These are phyloP conservation scores for button mushroom (Agaricus bisporus) DNA, from an alignment of 768 basidiomycete genomes.

Conservation along the genomic window DNA sequence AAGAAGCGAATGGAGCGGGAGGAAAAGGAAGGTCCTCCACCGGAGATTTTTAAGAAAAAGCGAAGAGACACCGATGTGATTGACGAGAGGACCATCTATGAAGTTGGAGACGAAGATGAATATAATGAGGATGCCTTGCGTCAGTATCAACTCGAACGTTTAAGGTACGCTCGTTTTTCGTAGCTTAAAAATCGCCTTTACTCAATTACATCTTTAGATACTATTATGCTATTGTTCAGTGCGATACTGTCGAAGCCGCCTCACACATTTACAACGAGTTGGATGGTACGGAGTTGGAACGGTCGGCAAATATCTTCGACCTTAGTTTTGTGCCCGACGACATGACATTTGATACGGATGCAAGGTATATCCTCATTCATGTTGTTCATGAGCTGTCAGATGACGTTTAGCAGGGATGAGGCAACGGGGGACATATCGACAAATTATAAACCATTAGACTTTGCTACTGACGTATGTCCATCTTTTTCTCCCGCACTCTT, in stretches of 20 bases:
- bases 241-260: constrained; percentile 73
- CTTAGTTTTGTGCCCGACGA: constrained; percentile 89
- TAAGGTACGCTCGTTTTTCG: constrained; percentile 53
- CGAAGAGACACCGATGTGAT: constrained; percentile 46
- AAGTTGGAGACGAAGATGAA: constrained; percentile 66
- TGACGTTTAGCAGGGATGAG: constrained; percentile 60
- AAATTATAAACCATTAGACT: constrained; percentile 75
- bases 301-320: constrained; percentile 94
- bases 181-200: background rate
- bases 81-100: constrained; percentile 57
- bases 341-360: constrained; percentile 79
- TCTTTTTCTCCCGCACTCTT: background rate
- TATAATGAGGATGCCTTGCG: constrained; percentile 86
- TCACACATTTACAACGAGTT: constrained; percentile 78
- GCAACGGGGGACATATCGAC: constrained; percentile 58
- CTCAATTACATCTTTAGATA: constrained; percentile 47
- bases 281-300: constrained; percentile 92
- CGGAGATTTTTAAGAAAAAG: constrained; percentile 69
- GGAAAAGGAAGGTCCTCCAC: constrained; percentile 86
- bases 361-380: constrained; percentile 40
- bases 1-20: constrained; percentile 81
- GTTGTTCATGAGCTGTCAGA: background rate
- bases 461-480: constrained; percentile 79
- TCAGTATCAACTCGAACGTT: constrained; percentile 87
- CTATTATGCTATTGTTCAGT: constrained; percentile 92